These are phyloP conservation scores for Pleurostoma richardsiae DNA, from an alignment of 2,329 filamentous ascomycete species.

Conservation along the genomic window DNA sequence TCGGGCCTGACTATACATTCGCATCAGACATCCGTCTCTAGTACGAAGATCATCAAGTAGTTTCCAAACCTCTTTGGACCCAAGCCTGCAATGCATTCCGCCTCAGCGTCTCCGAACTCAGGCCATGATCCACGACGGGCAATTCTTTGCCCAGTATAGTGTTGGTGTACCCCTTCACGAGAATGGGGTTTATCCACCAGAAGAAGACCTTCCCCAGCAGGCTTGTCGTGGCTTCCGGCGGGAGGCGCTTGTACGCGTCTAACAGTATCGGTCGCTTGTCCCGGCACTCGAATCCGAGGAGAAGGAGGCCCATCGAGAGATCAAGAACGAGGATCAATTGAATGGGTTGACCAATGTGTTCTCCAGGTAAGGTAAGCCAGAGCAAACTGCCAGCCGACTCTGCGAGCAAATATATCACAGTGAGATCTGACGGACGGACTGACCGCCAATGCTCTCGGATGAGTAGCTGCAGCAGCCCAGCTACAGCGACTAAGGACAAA, in stretches of 20 bases:
- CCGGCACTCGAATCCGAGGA: slow-evolving; percentile 13
- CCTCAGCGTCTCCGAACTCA: slow-evolving; percentile 16
- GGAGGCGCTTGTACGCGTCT: slow-evolving; percentile 4
- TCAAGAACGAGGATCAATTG: too few species aligned
- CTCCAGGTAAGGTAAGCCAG: slow-evolving; percentile 5
- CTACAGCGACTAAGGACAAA: too few species aligned
- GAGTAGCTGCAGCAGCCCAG: too few species aligned
- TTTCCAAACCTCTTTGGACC: slow-evolving; percentile 16
- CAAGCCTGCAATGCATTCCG: slow-evolving; percentile 16
- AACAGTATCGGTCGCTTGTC: slow-evolving; percentile 11
- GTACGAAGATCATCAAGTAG: neutral
- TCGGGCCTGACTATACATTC: slow-evolving; percentile 14
- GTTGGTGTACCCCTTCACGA: slow-evolving; percentile 19
- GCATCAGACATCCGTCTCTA: too few species aligned
- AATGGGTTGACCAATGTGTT: too few species aligned
- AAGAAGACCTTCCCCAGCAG: slow-evolving; percentile 21
- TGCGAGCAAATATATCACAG: slow-evolving; percentile 14
- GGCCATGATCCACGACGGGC: slow-evolving; percentile 15
- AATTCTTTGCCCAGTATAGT: slow-evolving; percentile 16
- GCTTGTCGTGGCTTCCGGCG: slow-evolving; percentile 20
- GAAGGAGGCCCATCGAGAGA: slow-evolving; percentile 15
- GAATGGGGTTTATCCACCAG: slow-evolving; percentile 24
- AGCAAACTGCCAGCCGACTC: slow-evolving; percentile 13
- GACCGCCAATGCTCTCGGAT: slow-evolving; percentile 13
- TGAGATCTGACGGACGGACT: slow-evolving; percentile 12